Percentiles rank a stretch among this genome's conserved stretches.
These are phyloP conservation scores for Cyberlindnera meyerae DNA, from an alignment of 805 yeast species.

Conservation along the genomic window DNA sequence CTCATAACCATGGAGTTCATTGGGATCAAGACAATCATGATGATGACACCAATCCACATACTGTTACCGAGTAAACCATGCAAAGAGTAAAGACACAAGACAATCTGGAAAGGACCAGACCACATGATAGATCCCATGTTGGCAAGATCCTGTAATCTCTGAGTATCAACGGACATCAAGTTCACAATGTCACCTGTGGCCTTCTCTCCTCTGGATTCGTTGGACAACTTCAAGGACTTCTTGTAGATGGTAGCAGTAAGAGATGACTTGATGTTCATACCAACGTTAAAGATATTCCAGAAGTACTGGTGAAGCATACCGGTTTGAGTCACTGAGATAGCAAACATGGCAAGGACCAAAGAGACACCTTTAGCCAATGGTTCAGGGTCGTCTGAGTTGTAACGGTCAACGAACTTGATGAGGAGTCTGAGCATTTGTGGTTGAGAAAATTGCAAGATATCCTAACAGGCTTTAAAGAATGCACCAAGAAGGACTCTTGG, in stretches of 20 bases:
- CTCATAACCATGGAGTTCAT: slow-evolving; percentile 66
- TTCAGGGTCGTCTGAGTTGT: slow-evolving; percentile 32
- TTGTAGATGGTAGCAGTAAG: slow-evolving; percentile 63
- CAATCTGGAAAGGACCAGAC: slow-evolving; percentile 91
- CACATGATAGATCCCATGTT: slow-evolving; percentile 76
- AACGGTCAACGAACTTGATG: slow-evolving; percentile 52
- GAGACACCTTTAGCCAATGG: slow-evolving; percentile 73
- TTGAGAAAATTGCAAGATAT: slow-evolving; percentile 73
- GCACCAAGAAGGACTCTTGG: slow-evolving; percentile 64
- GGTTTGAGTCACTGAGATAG: slow-evolving; percentile 73
- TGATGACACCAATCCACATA: slow-evolving; percentile 94
- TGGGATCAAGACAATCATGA: slow-evolving; percentile 76
- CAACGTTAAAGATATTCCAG: slow-evolving; percentile 66
- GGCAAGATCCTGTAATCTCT: slow-evolving; percentile 77
- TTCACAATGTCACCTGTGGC: slow-evolving; percentile 93
- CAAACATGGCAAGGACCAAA: slow-evolving; percentile 72
- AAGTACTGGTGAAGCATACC: slow-evolving; percentile 75
- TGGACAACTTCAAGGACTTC: slow-evolving; percentile 63
- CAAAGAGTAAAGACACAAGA: slow-evolving; percentile 67
- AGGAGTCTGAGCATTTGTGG: slow-evolving; percentile 73
- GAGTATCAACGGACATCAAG: slow-evolving; percentile 90
- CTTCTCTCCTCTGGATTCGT: slow-evolving; percentile 63
- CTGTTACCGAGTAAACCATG: slow-evolving; percentile 73
- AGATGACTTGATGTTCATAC: slow-evolving; percentile 71
- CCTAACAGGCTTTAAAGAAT: slow-evolving; percentile 69